A percentile compares a stretch with the other conserved stretches of the same genome.
phyloP scores from a whole-genome alignment of 2,329 filamentous ascomycete species.

The Botrytis hyacinthi region DNA sequence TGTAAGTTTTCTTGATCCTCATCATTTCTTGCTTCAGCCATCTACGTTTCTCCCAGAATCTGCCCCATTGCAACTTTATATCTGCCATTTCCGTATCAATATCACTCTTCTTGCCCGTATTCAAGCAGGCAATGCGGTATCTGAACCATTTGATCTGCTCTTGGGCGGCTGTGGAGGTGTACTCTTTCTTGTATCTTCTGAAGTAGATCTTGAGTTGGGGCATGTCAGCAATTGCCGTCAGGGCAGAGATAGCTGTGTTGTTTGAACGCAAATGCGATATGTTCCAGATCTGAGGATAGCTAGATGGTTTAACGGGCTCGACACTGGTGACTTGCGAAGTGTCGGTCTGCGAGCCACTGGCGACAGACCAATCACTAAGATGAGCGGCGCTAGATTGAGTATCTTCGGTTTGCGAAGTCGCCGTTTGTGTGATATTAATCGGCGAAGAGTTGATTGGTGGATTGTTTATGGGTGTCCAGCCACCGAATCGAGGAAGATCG shows the following conservation, averaged over 20 bases:
- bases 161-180: background rate
- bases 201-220: background rate
- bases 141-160: background rate
- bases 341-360: background rate
- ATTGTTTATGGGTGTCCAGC: background rate
- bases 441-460: background rate
- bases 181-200: conserved; percentile 7
- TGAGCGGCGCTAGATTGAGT: background rate
- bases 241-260: background rate
- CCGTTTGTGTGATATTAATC: background rate
- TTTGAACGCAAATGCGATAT: background rate
- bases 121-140: background rate
- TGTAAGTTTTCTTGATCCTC: background rate
- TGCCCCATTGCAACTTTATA: background rate
- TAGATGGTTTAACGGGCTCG: background rate
- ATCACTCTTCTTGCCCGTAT: background rate
- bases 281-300: background rate
- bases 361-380: background rate
- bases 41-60: conserved; percentile 4
- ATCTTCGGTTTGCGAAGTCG: background rate
- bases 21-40: conserved; percentile 13
- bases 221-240: background rate
- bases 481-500: background rate
- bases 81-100: background rate
- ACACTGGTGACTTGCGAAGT: conserved; percentile 5